Evolutionary conservation across 2,329 filamentous ascomycete species (phyloP).

Genomic region (Alternaria postmessia): DNA sequence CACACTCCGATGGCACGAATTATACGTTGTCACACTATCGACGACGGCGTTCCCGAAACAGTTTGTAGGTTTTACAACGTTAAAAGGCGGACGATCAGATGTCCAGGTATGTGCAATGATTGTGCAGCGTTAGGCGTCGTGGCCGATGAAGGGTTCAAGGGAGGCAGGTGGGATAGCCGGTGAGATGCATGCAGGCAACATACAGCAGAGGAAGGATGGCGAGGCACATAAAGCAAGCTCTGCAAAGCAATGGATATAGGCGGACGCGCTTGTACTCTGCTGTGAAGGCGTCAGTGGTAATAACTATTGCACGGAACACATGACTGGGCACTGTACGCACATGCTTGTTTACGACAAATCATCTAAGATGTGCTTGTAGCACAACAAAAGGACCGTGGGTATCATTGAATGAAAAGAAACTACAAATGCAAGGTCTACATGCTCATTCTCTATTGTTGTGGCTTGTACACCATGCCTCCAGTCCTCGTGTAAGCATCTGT

Average conservation of each 20-base stretch:
- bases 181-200: background rate
- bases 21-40: background rate
- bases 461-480: conserved; percentile 47
- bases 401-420: conserved; percentile 12
- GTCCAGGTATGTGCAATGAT: background rate
- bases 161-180: background rate
- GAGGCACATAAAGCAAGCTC: background rate
- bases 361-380: background rate
- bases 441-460: conserved; percentile 34
- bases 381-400: conserved; percentile 16
- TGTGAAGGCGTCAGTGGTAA: background rate
- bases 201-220: background rate
- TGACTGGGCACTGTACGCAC: background rate
- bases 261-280: background rate
- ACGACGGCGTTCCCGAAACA: background rate
- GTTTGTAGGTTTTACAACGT: background rate
- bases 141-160: conserved; percentile 7
- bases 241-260: background rate
- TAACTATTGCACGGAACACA: background rate
- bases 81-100: background rate
- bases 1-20: background rate
- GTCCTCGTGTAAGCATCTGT: conserved; percentile 41
- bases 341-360: background rate
- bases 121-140: background rate
- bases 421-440: background rate